phyloP scores from a whole-genome alignment of 345 rosid species.

The Dipteronia dyeriana region DNA sequence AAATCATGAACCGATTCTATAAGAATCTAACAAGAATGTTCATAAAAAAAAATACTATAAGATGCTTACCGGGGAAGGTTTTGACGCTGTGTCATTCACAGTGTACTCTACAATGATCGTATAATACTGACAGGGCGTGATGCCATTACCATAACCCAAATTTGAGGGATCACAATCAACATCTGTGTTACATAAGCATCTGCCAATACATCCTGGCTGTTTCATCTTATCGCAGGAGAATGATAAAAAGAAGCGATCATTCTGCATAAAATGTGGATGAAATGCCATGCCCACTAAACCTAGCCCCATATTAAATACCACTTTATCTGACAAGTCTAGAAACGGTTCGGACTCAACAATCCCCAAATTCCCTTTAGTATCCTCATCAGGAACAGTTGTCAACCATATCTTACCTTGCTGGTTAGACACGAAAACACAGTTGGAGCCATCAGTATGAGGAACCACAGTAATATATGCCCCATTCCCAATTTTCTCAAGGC shows the following conservation, averaged over 20 bases:
- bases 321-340: slow-evolving; percentile 56
- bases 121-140: slow-evolving; percentile 38
- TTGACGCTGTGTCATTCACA: slow-evolving; percentile 27
- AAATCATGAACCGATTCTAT: background rate
- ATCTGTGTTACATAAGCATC: slow-evolving; percentile 45
- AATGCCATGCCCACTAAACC: slow-evolving; percentile 53
- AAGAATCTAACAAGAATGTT: background rate
- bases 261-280: slow-evolving; percentile 42
- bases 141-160: slow-evolving; percentile 30
- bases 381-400: slow-evolving; percentile 57
- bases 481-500: slow-evolving; percentile 65
- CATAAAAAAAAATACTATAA: background rate
- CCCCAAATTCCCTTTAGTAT: slow-evolving; percentile 40
- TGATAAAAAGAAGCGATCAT: slow-evolving; percentile 44
- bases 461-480: slow-evolving; percentile 53
- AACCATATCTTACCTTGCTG: slow-evolving; percentile 59
- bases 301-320: slow-evolving; percentile 27
- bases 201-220: slow-evolving; percentile 37
- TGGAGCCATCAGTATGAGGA: slow-evolving; percentile 68
- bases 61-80: slow-evolving; percentile 33
- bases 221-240: slow-evolving; percentile 46
- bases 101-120: slow-evolving; percentile 39
- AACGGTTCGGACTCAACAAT: slow-evolving; percentile 53
- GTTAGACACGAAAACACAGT: slow-evolving; percentile 53
- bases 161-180: slow-evolving; percentile 46